A percentile compares a stretch with the other conserved stretches of the same genome.
phyloP scores from a whole-genome alignment of 2,329 filamentous ascomycete species.

The Cercospora zeina region DNA sequence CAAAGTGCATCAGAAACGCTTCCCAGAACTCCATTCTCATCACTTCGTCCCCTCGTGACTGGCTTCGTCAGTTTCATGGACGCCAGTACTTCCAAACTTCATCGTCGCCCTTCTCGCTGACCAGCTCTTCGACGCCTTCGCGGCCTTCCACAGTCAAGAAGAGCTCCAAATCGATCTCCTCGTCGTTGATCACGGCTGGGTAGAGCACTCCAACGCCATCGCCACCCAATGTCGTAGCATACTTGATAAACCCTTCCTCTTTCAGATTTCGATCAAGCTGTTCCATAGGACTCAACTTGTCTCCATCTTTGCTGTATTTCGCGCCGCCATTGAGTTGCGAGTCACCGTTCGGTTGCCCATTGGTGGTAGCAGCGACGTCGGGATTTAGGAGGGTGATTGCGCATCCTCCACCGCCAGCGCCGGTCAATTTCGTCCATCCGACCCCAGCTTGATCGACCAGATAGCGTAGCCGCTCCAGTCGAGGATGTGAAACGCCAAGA shows the following conservation, averaged over 20 bases:
- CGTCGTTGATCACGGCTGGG: constrained; percentile 87
- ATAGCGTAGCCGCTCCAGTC: constrained; percentile 86
- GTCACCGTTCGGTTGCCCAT: neutral
- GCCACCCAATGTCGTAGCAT: constrained; percentile 85
- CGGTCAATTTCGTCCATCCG: constrained; percentile 96
- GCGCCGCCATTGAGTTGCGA: constrained; percentile 24
- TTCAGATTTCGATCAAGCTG: constrained; percentile 63
- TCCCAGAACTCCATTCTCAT: neutral
- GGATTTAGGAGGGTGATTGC: constrained; percentile 87
- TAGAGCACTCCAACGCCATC: constrained; percentile 93
- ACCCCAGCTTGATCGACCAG: constrained; percentile 85
- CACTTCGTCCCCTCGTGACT: neutral
- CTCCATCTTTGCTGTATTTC: constrained; percentile 10
- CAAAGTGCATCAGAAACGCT: neutral
- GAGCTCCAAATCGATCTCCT: constrained; percentile 89
- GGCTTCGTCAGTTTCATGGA: constrained; percentile 22
- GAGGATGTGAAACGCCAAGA: constrained; percentile 89
- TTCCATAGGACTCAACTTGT: constrained; percentile 45
- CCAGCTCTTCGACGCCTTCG: constrained; percentile 81
- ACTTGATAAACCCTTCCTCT: constrained; percentile 71
- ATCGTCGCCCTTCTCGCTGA: constrained; percentile 55
- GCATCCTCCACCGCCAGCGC: constrained; percentile 92
- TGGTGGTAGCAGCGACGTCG: constrained; percentile 38
- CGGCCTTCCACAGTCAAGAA: constrained; percentile 81
- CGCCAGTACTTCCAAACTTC: constrained; percentile 44